Conservation (phyloP, 495 filamentous ascomycete species). For the Tetracladium setigerum region DNA sequence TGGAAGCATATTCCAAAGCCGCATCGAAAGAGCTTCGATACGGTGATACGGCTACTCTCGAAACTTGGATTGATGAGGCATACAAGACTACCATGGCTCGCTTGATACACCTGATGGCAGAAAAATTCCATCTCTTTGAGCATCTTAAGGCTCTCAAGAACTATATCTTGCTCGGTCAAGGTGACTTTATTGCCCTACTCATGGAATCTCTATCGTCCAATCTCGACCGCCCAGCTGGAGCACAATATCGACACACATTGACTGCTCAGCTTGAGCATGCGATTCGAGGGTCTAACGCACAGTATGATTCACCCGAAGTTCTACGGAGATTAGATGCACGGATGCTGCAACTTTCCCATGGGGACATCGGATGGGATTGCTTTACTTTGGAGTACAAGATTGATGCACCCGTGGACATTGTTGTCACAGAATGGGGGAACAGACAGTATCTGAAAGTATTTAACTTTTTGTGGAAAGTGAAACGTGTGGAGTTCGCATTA, state of each 20-base stretch:
- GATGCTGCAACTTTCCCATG: constrained; percentile 90
- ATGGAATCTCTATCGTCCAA: constrained; percentile 95
- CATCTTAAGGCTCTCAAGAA: constrained; percentile 90
- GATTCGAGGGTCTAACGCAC: constrained; percentile 93
- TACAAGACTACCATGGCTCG: constrained; percentile 97
- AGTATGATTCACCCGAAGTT: constrained; percentile 91
- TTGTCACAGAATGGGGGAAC: constrained; percentile 90
- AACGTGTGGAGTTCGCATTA: constrained; percentile 92
- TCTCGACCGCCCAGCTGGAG: constrained; percentile 89
- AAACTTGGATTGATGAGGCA: constrained; percentile 90
- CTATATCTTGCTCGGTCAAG: constrained; percentile 89
- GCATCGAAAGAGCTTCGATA: constrained; percentile 89
- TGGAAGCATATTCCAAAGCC: constrained; percentile 90
- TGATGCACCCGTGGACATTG: constrained; percentile 93
- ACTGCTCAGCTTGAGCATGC: constrained; percentile 97
- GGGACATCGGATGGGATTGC: constrained; percentile 98
- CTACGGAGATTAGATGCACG: constrained; percentile 87
- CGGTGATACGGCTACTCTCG: constrained; percentile 86
- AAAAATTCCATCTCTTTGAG: constrained; percentile 88
- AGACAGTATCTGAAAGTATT: constrained; percentile 98
- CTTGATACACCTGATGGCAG: constrained; percentile 87
- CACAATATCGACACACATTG: constrained; percentile 89
- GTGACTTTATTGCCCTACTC: constrained; percentile 93
- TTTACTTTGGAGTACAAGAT: constrained; percentile 99
- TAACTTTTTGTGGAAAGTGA: constrained; percentile 98